A percentile compares a stretch with the other conserved stretches of the same genome.
phyloP scores from a whole-genome alignment of 768 basidiomycete species.

The Leccinellum albellum region DNA sequence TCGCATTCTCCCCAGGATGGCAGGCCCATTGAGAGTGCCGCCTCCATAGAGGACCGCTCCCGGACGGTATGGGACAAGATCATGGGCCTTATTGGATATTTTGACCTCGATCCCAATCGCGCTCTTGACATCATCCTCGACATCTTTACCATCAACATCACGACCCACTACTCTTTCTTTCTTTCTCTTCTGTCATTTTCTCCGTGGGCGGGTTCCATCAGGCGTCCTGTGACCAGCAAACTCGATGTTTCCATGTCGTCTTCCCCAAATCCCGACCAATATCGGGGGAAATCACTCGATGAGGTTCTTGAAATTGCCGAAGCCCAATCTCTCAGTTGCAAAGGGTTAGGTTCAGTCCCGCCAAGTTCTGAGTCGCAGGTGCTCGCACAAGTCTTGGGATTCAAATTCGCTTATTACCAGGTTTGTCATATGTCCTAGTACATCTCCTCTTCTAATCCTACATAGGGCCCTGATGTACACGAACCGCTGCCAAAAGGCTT shows the following conservation, averaged over 20 bases:
- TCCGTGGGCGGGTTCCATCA: slow-evolving; percentile 72
- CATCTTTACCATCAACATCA: slow-evolving; percentile 76
- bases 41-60: slow-evolving; percentile 59
- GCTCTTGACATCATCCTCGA: slow-evolving; percentile 93
- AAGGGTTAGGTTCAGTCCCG: slow-evolving; percentile 9
- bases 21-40: slow-evolving; percentile 55
- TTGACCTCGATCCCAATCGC: slow-evolving; percentile 93
- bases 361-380: slow-evolving; percentile 49
- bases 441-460: slow-evolving; percentile 12
- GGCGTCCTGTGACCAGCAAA: slow-evolving; percentile 24
- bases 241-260: slow-evolving; percentile 36
- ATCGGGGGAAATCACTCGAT: slow-evolving; percentile 59
- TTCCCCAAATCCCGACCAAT: slow-evolving; percentile 39
- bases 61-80: slow-evolving; percentile 77
- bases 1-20: slow-evolving; percentile 68
- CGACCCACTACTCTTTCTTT: slow-evolving; percentile 86
- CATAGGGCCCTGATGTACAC: slow-evolving; percentile 51
- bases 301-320: slow-evolving; percentile 62
- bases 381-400: slow-evolving; percentile 91
- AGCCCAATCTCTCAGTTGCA: slow-evolving; percentile 4
- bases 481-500: slow-evolving; percentile 69
- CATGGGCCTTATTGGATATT: slow-evolving; percentile 89
- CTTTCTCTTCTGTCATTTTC: slow-evolving; percentile 81
- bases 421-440: slow-evolving; percentile 39
- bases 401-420: slow-evolving; percentile 92